Conservation (phyloP, 441 rosid genomes). For the Kokia cookei region DNA sequence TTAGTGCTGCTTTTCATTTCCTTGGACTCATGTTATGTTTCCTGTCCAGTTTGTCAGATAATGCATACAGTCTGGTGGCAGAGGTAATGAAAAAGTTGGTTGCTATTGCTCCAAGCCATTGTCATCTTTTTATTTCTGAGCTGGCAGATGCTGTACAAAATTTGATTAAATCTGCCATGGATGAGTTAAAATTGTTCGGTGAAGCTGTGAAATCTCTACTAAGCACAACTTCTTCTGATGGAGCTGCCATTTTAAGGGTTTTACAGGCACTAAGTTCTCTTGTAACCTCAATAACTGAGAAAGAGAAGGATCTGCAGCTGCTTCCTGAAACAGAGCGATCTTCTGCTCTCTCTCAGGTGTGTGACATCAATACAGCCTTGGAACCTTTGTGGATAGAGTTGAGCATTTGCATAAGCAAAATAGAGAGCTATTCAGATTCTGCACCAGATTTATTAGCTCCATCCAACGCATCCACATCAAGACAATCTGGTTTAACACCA, state of each 20-base stretch:
- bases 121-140: conserved; percentile 79
- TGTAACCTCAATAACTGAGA: conserved; percentile 47
- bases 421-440: conserved; percentile 80
- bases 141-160: conserved; percentile 70
- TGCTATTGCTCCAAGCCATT: conserved; percentile 70
- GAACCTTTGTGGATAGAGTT: conserved; percentile 92
- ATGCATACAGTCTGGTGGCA: conserved; percentile 79
- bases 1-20: not conserved
- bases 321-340: conserved; percentile 49
- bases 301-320: conserved; percentile 52
- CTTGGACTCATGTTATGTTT: conserved; percentile 17
- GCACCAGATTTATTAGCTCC: conserved; percentile 31
- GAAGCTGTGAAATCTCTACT: conserved; percentile 83
- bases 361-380: conserved; percentile 62
- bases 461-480: conserved; percentile 41
- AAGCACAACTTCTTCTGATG: conserved; percentile 76
- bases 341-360: conserved; percentile 63
- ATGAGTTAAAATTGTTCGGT: conserved; percentile 75
- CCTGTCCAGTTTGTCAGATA: conserved; percentile 80
- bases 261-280: conserved; percentile 88
- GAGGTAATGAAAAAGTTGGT: conserved; percentile 94
- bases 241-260: conserved; percentile 90
- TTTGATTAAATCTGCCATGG: conserved; percentile 75
- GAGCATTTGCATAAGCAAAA: conserved; percentile 84
- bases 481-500: conserved; percentile 56